Evolutionary conservation across 1,284 basidiomycete species (phyloP).

Genomic region (Chondrostereum purpureum): DNA sequence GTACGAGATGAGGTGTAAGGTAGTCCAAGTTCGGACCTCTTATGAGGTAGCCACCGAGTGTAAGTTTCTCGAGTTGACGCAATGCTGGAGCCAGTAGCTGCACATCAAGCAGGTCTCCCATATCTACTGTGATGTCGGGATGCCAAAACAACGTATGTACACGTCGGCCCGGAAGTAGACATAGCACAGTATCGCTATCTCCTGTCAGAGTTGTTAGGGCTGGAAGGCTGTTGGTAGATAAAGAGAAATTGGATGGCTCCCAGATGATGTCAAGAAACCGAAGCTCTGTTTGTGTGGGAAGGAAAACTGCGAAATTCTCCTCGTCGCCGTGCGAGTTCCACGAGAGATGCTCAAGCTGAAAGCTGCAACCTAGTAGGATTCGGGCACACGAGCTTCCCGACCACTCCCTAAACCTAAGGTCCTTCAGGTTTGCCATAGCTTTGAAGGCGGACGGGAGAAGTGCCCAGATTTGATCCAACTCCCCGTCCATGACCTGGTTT

Average conservation of each 20-base stretch:
- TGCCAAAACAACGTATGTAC: neutral
- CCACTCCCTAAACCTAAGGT: neutral
- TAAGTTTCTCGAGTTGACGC: neutral
- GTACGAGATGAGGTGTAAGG: neutral
- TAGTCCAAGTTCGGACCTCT: neutral
- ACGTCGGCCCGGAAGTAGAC: neutral
- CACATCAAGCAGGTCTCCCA: neutral
- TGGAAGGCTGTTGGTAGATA: neutral
- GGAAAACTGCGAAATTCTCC: neutral
- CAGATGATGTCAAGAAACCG: neutral
- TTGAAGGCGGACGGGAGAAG: neutral
- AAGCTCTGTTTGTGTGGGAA: neutral
- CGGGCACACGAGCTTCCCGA: neutral
- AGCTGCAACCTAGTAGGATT: neutral
- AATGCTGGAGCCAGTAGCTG: neutral
- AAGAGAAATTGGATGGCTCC: neutral
- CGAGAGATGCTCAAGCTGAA: neutral
- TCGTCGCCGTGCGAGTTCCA: neutral
- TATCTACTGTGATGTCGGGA: neutral
- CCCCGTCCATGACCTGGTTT: neutral
- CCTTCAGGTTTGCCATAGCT: neutral
- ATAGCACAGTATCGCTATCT: neutral
- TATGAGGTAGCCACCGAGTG: neutral
- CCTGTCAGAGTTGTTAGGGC: neutral
- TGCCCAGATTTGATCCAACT: neutral